Evolutionary conservation across 2,329 filamentous ascomycete genomes (phyloP).

Genomic region (Cordyceps cateniannulata): DNA sequence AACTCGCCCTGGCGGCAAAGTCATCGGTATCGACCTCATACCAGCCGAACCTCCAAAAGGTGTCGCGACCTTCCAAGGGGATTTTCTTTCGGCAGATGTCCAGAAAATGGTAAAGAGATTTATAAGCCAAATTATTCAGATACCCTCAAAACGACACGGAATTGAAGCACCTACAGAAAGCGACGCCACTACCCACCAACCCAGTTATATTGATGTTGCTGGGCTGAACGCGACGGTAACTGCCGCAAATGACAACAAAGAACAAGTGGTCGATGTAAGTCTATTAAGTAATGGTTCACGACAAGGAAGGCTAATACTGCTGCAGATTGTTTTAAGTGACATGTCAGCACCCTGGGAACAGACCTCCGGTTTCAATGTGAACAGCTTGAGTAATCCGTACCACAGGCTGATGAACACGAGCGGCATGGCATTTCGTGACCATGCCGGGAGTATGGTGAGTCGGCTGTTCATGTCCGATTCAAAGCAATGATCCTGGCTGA

Average conservation of each 20-base stretch:
- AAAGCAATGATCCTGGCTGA: background rate
- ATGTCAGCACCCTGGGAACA: constrained; percentile 97
- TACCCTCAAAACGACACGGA: constrained; percentile 5
- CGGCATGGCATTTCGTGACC: constrained; percentile 78
- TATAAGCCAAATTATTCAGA: constrained; percentile 45
- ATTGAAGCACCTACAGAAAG: constrained; percentile 16
- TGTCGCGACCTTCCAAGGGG: constrained; percentile 90
- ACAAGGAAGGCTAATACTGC: constrained; percentile 14
- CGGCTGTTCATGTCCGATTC: background rate
- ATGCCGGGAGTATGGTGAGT: constrained; percentile 88
- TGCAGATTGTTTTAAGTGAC: constrained; percentile 83
- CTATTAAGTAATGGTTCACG: background rate
- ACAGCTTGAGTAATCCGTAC: constrained; percentile 92
- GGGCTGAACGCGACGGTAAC: constrained; percentile 42
- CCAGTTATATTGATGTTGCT: constrained; percentile 59
- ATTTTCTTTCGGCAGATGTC: constrained; percentile 75
- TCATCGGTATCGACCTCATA: constrained; percentile 90
- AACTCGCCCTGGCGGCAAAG: constrained; percentile 68
- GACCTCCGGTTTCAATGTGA: constrained; percentile 71
- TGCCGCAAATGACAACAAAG: constrained; percentile 21
- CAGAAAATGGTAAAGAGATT: constrained; percentile 71
- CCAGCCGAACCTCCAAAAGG: constrained; percentile 85
- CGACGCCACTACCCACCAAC: constrained; percentile 24
- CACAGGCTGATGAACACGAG: constrained; percentile 99
- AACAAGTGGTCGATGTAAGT: constrained; percentile 58